These are phyloP conservation scores for Phialophora macrospora DNA, from an alignment of 2,329 filamentous ascomycete genomes.

Conservation along the genomic window DNA sequence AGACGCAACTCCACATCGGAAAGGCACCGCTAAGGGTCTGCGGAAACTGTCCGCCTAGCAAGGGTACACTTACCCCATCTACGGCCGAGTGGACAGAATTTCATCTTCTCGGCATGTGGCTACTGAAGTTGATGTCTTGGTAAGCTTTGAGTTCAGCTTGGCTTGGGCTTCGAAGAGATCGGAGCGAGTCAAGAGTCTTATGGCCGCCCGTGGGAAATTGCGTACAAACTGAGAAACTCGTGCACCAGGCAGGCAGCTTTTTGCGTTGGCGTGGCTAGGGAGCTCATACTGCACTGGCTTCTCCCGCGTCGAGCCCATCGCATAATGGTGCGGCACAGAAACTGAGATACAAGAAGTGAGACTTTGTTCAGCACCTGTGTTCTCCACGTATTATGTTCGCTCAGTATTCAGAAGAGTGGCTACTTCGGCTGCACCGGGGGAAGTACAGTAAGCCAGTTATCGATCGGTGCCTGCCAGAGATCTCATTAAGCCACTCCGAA, in stretches of 20 bases:
- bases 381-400: too few species aligned
- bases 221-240: neutral
- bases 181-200: neutral
- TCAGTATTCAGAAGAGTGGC: too few species aligned
- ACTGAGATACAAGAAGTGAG: too few species aligned
- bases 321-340: too few species aligned
- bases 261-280: neutral
- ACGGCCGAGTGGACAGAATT: neutral
- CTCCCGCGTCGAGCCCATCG: too few species aligned
- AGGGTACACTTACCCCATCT: neutral
- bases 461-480: too few species aligned
- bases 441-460: too few species aligned
- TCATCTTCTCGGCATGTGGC: neutral
- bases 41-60: neutral
- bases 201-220: neutral
- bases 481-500: too few species aligned
- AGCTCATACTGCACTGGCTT: neutral
- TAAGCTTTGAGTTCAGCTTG: neutral
- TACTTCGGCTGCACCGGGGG: too few species aligned
- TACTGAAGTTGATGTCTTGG: neutral
- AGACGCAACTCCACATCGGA: constrained; percentile 12
- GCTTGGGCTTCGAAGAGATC: neutral
- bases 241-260: neutral
- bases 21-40: neutral
- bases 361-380: too few species aligned